Percentiles rank a stretch among this genome's conserved stretches.
Conservation (phyloP, 257 asterid species). For the Agastache rugosa region DNA sequence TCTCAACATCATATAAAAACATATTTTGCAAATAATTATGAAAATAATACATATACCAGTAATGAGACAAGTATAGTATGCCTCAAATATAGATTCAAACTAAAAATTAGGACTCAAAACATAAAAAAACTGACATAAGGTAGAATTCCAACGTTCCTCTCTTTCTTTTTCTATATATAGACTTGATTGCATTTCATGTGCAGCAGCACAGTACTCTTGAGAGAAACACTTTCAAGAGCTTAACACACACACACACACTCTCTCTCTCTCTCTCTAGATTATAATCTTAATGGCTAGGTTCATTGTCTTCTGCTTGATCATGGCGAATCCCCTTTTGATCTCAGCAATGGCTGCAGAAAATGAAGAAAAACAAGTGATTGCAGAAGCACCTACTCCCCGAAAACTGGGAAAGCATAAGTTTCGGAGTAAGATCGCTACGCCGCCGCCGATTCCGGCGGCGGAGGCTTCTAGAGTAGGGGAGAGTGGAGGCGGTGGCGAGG, state of each 20-base stretch:
- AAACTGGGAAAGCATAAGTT: conserved; percentile 39
- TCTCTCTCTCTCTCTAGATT: not conserved
- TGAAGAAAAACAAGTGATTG: not conserved
- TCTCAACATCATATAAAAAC: too few relatives aligned
- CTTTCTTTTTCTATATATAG: not conserved
- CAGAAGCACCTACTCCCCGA: conserved; percentile 4
- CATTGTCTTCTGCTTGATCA: conserved; percentile 34
- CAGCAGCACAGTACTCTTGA: not conserved
- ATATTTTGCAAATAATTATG: too few relatives aligned
- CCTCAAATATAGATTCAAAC: too few relatives aligned
- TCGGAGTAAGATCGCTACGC: not conserved
- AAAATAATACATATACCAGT: too few relatives aligned
- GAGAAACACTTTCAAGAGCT: not conserved
- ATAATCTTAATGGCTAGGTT: conserved; percentile 32
- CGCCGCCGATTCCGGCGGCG: conserved; percentile 27
- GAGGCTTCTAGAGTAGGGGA: conserved; percentile 22
- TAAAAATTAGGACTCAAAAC: too few relatives aligned
- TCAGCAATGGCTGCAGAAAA: conserved; percentile 17
- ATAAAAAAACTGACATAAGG: too few relatives aligned
- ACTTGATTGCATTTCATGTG: not conserved
- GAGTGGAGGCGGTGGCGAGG: conserved; percentile 22
- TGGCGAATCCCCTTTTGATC: conserved; percentile 27
- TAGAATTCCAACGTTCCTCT: too few relatives aligned
- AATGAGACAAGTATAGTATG: too few relatives aligned
- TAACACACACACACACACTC: not conserved